Conservation (phyloP, 140 eudicot genomes). For the Oenanthe javanica region DNA sequence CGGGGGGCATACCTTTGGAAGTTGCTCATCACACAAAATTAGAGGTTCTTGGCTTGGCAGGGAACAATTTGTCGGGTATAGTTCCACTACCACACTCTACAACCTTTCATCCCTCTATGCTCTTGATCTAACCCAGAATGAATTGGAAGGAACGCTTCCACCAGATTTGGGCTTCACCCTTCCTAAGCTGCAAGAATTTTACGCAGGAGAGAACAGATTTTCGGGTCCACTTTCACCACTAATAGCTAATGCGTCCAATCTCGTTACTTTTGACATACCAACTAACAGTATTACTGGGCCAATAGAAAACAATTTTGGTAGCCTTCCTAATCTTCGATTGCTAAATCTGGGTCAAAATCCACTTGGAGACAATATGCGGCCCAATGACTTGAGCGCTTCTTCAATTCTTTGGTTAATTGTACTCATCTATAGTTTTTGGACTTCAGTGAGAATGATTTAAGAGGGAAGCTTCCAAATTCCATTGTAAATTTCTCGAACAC, state of each 20-base stretch:
- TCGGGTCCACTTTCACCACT: not conserved
- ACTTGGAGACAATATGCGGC: not conserved
- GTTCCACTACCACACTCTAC: no score
- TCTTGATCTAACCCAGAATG: not conserved
- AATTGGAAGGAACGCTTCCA: not conserved
- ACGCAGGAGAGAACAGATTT: not conserved
- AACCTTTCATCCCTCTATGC: not conserved
- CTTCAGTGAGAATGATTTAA: not conserved
- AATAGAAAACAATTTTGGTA: not conserved
- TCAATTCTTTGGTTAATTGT: not conserved
- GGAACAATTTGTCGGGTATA: no score
- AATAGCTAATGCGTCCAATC: not conserved
- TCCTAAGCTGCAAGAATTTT: not conserved
- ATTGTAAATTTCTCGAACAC: conserved; percentile 1
- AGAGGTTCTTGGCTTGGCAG: no score
- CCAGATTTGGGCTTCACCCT: not conserved
- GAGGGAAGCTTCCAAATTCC: not conserved
- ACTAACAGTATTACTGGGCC: not conserved
- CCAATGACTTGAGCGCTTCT: not conserved
- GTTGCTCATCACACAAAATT: no score
- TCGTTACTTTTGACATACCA: no score
- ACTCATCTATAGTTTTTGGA: not conserved
- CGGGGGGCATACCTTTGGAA: no score
- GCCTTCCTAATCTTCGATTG: not conserved
- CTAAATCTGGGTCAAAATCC: not conserved